A percentile compares a stretch with the other conserved stretches of the same genome.
Conservation (phyloP, 306 rosid species). For the Fagus sylvatica region DNA sequence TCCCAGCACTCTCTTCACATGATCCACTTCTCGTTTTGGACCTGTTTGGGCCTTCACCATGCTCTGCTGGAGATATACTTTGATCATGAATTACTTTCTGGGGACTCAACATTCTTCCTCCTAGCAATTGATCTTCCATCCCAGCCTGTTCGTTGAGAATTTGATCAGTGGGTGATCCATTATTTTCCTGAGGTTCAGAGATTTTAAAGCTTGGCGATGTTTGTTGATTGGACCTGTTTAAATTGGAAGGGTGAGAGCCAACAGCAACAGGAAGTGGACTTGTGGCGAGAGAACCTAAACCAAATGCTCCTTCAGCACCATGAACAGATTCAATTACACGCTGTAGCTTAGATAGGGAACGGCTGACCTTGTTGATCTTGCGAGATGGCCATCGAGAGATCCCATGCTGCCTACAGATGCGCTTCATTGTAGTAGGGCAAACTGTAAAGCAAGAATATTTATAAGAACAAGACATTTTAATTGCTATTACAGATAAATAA, state of each 20-base stretch:
- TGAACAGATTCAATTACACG: slow-evolving; percentile 82
- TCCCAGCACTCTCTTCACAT: slow-evolving; percentile 66
- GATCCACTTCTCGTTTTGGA: slow-evolving; percentile 60
- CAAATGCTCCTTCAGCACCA: slow-evolving; percentile 76
- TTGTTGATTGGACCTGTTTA: slow-evolving; percentile 47
- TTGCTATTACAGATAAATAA: slow-evolving; percentile 1
- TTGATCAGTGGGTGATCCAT: slow-evolving; percentile 41
- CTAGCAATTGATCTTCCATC: slow-evolving; percentile 44
- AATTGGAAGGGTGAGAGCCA: slow-evolving; percentile 46
- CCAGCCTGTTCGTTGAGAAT: slow-evolving; percentile 31
- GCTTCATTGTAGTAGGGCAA: slow-evolving; percentile 96
- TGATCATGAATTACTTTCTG: slow-evolving; percentile 40
- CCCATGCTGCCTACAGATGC: slow-evolving; percentile 91
- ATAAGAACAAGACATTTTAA: slow-evolving; percentile 17
- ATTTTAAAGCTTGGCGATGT: slow-evolving; percentile 33
- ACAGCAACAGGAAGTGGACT: slow-evolving; percentile 50
- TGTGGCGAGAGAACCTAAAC: slow-evolving; percentile 51
- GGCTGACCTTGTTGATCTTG: slow-evolving; percentile 84
- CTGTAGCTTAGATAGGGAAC: slow-evolving; percentile 77
- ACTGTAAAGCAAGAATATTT: slow-evolving; percentile 50
- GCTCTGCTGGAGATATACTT: slow-evolving; percentile 25
- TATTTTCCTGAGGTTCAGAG: slow-evolving; percentile 43
- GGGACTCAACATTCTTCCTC: slow-evolving; percentile 34
- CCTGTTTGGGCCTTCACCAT: slow-evolving; percentile 36
- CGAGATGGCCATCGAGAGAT: slow-evolving; percentile 96